These are phyloP conservation scores for Neurospora crassa DNA, from an alignment of 2,329 filamentous ascomycete genomes.

Conservation along the genomic window DNA sequence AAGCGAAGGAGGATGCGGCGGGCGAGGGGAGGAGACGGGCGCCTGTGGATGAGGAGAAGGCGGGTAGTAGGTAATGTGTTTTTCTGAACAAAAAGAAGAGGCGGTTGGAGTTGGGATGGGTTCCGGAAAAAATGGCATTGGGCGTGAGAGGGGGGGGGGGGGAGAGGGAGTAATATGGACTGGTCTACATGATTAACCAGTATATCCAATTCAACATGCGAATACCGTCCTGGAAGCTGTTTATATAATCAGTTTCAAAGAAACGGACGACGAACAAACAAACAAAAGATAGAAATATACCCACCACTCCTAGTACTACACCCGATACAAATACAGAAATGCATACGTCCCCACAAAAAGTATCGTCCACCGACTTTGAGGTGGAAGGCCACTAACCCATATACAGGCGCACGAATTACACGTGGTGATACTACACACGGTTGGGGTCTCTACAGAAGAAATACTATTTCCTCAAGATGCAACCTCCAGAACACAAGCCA, in stretches of 20 bases:
- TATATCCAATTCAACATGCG: background rate
- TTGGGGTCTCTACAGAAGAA: background rate
- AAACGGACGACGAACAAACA: background rate
- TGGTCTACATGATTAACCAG: background rate
- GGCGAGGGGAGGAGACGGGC: constrained; percentile 14
- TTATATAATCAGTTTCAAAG: background rate
- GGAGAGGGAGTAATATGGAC: background rate
- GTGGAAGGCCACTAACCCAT: background rate
- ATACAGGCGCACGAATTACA: background rate
- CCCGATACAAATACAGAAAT: background rate
- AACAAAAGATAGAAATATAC: background rate
- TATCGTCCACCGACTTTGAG: background rate
- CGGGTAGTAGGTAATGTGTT: background rate
- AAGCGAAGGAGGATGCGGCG: constrained; percentile 11
- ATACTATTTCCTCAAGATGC: background rate
- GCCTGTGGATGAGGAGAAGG: constrained; percentile 4
- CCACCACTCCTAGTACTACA: background rate
- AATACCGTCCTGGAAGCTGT: background rate
- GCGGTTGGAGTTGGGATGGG: constrained; percentile 9
- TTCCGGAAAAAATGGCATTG: background rate
- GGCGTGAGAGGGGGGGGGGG: background rate
- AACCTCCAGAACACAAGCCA: background rate
- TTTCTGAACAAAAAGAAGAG: background rate
- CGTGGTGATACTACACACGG: background rate
- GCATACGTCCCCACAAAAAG: background rate